Percentiles rank a stretch among this genome's conserved stretches.
These are phyloP conservation scores for Aspergillus ostianus DNA, from an alignment of 495 filamentous ascomycete species.

Conservation along the genomic window DNA sequence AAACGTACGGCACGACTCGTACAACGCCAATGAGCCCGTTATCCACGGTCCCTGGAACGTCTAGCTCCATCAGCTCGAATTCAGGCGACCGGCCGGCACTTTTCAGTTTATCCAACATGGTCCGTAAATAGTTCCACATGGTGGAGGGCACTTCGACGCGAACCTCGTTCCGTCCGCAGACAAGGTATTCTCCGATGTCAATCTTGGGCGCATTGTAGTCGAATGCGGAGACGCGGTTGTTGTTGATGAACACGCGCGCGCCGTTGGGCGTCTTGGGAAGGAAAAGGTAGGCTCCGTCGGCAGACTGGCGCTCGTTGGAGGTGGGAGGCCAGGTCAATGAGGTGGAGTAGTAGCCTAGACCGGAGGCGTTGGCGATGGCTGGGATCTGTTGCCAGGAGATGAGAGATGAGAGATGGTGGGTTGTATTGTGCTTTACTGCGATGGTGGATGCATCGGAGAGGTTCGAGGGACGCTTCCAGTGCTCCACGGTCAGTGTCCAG, in stretches of 20 bases:
- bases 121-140: slow-evolving; percentile 12
- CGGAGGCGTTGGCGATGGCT: slow-evolving; percentile 61
- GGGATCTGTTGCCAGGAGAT: slow-evolving; percentile 50
- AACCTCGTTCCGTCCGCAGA: slow-evolving; percentile 1
- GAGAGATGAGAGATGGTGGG: slow-evolving; percentile 27
- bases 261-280: slow-evolving; percentile 8
- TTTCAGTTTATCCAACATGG: slow-evolving; percentile 5
- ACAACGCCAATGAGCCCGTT: slow-evolving; percentile 6
- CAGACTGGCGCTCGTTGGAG: background rate
- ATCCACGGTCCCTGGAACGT: slow-evolving; percentile 4
- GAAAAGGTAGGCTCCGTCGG: slow-evolving; percentile 24
- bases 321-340: slow-evolving; percentile 36
- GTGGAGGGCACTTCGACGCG: slow-evolving; percentile 3
- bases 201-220: slow-evolving; percentile 9
- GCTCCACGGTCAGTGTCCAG: slow-evolving; percentile 43
- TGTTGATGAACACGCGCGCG: slow-evolving; percentile 5
- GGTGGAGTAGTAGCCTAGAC: slow-evolving; percentile 54
- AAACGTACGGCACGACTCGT: slow-evolving; percentile 6
- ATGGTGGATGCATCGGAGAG: slow-evolving; percentile 26
- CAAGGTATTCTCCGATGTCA: slow-evolving; percentile 2
- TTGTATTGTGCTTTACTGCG: slow-evolving; percentile 29
- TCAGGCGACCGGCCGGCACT: background rate
- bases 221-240: slow-evolving; percentile 2
- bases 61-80: background rate
- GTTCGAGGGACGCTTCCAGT: slow-evolving; percentile 36